phyloP scores from a whole-genome alignment of 768 basidiomycete species.

The Amanita polypyramis region DNA sequence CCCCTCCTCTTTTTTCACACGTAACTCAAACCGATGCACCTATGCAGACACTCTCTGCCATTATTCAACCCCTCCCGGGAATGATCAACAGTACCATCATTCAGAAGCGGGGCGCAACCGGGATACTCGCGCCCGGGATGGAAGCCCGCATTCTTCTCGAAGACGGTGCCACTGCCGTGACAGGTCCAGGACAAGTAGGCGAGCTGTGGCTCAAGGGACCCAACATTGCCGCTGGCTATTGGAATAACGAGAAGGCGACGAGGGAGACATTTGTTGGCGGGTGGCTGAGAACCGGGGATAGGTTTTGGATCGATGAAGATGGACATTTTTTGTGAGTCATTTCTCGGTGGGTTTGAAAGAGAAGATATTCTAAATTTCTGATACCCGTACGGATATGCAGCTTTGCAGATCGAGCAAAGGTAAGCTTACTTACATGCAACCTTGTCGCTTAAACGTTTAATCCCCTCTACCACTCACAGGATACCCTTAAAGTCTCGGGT shows the following conservation, averaged over 20 bases:
- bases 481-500: conserved; percentile 73
- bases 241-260: conserved; percentile 59
- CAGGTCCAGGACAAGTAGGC: conserved; percentile 46
- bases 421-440: conserved; percentile 14
- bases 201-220: conserved; percentile 51
- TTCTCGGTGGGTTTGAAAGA: neutral
- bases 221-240: conserved; percentile 59
- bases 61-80: conserved; percentile 34
- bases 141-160: conserved; percentile 52
- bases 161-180: conserved; percentile 38
- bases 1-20: neutral
- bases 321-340: conserved; percentile 55
- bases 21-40: neutral
- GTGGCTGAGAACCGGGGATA: conserved; percentile 71
- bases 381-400: conserved; percentile 26
- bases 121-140: conserved; percentile 53
- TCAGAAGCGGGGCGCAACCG: conserved; percentile 32
- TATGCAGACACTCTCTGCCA: conserved; percentile 45
- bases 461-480: conserved; percentile 28
- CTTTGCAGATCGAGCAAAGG: conserved; percentile 70
- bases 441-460: neutral
- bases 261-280: conserved; percentile 57
- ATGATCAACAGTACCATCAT: conserved; percentile 32
- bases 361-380: neutral
- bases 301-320: conserved; percentile 48